Conservation (phyloP, 306 rosid genomes). For the Gynostemma pentaphyllum region DNA sequence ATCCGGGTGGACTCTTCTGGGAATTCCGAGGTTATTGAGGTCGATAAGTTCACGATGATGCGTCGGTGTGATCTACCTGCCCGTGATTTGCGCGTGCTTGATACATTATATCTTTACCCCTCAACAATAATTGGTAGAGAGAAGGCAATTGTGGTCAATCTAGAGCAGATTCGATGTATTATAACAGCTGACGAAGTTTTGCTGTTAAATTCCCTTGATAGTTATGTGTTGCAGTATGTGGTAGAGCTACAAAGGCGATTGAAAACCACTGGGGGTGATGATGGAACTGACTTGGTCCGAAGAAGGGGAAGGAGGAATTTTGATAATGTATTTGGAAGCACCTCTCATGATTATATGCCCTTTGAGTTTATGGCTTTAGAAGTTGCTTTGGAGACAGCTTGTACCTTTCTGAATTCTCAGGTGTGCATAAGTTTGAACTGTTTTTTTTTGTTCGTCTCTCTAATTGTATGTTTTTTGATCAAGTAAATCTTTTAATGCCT, state of each 20-base stretch:
- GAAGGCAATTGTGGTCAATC: conserved; percentile 91
- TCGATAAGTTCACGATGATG: conserved; percentile 97
- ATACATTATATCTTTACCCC: conserved; percentile 92
- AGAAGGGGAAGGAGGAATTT: conserved; percentile 66
- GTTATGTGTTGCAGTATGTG: conserved; percentile 83
- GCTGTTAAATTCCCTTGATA: conserved; percentile 86
- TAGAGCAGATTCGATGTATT: conserved; percentile 96
- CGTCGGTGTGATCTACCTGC: conserved; percentile 98
- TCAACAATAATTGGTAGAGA: conserved; percentile 96
- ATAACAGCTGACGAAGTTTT: conserved; percentile 97
- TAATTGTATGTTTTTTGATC: background rate
- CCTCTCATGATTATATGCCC: conserved; percentile 92
- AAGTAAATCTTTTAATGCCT: background rate
- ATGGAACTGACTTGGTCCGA: conserved; percentile 43
- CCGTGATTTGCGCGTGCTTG: conserved; percentile 94
- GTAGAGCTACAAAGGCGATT: conserved; percentile 77
- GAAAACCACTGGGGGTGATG: conserved; percentile 48
- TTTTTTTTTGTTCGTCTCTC: background rate
- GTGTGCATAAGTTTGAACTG: conserved; percentile 27
- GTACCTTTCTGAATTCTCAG: conserved; percentile 96
- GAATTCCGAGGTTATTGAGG: conserved; percentile 77
- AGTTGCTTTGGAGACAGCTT: conserved; percentile 95
- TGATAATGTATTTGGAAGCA: conserved; percentile 48
- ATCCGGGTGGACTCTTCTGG: conserved; percentile 86
- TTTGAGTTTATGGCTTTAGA: conserved; percentile 95